phyloP scores from a whole-genome alignment of 2,329 filamentous ascomycete genomes.

The Aspergillus persii region DNA sequence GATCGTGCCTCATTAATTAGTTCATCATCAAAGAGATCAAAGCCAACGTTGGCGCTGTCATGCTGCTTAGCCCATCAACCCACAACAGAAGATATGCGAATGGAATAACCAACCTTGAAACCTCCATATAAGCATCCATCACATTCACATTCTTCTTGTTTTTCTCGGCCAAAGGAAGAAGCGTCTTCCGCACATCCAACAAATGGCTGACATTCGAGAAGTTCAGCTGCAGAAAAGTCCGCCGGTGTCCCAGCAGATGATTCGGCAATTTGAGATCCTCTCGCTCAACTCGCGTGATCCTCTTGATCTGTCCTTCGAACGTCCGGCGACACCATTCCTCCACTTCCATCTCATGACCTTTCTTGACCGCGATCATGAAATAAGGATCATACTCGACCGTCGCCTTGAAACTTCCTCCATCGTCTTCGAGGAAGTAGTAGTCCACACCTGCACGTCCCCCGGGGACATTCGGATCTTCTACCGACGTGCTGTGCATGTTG shows the following conservation, averaged over 20 bases:
- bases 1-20: conserved; percentile 76
- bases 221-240: conserved; percentile 80
- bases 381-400: conserved; percentile 96
- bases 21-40: conserved; percentile 94
- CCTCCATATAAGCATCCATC: conserved; percentile 98
- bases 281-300: conserved; percentile 74
- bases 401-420: conserved; percentile 88
- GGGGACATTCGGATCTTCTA: conserved; percentile 79
- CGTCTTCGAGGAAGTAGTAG: conserved; percentile 94
- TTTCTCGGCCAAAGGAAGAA: conserved; percentile 90
- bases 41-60: conserved; percentile 69
- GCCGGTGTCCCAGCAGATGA: conserved; percentile 84
- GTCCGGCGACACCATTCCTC: conserved; percentile 87
- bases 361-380: conserved; percentile 87
- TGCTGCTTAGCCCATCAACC: conserved; percentile 18
- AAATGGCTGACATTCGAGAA: conserved; percentile 88
- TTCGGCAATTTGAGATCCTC: conserved; percentile 95
- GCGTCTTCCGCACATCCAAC: conserved; percentile 75
- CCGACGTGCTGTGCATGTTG: conserved; percentile 85
- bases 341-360: conserved; percentile 83
- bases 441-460: conserved; percentile 88
- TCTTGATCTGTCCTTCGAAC: conserved; percentile 80
- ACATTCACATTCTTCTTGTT: conserved; percentile 95
- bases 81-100: not conserved
- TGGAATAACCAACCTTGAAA: conserved; percentile 64